Base-by-base conservation (phyloP, 306 rosid genomes). In the Pachyrhizus erosus region DNA sequence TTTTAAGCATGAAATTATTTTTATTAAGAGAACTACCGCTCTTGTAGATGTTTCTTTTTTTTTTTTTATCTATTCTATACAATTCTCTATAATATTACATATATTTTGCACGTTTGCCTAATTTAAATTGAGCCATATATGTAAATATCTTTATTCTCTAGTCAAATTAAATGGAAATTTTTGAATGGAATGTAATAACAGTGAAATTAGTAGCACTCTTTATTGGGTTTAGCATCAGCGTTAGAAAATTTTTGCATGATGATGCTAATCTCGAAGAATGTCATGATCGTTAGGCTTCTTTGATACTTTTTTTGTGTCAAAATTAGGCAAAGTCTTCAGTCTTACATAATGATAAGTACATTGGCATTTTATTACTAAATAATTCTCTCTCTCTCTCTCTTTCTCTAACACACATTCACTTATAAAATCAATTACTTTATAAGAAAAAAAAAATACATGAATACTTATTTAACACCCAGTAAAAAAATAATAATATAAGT, bases 301-400 rank as follows among this genome's bases (percentile, higher is more conserved):
- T 85, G 77, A 85, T 81, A 84, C 82, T 58, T 51, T 52, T 58
- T 74, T 71, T 68, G 46, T 62, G 75, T 52, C 57, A 82, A 73
- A 82, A 52, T 86, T 73, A 37, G 66, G 73, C 73, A 82, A 29
- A 29, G 73, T 76, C 42, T 20, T 77, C 46, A 33, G 46, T 31
- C 81, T 40, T 37, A 13, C 85, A 49, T 2, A 46, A 45, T 29
- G 48, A 15, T 71, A 74, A 15, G 62, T 78, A 78, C 88, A 55
- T 77, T 70, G 66, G n/a, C n/a, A 24, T 82, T 54, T 89, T 79
- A 86, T 89, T 82, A 84, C 88, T 57, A 71, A 70, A 86, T 86
- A 76, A 86, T 88, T 88, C 49, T 83, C 52, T 33, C 65, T 51
- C 34, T 27, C 61, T 20, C 54, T 45, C 69, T 31, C 86, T 40